These are phyloP conservation scores for Hirsutella thompsonii DNA, from an alignment of 2,329 filamentous ascomycete species.

Conservation along the genomic window DNA sequence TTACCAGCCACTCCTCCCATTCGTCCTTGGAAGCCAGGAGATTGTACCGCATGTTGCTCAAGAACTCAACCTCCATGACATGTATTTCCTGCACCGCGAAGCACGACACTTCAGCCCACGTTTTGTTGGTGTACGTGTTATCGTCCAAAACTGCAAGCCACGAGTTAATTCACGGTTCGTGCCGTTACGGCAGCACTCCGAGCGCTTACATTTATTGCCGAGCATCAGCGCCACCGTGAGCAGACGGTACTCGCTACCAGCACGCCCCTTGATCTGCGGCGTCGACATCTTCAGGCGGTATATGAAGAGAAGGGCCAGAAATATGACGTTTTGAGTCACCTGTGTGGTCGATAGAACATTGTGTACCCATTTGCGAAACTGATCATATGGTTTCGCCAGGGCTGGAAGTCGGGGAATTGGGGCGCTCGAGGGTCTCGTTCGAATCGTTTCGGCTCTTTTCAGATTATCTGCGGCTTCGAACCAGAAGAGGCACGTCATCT, in stretches of 20 bases:
- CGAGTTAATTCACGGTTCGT: slow-evolving; percentile 9
- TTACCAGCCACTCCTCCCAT: slow-evolving; percentile 79
- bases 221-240: slow-evolving; percentile 94
- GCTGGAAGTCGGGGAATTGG: slow-evolving; percentile 43
- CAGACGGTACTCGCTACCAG: slow-evolving; percentile 84
- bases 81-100: slow-evolving; percentile 93
- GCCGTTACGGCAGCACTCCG: no score
- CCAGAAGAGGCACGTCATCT: slow-evolving; percentile 97
- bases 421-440: slow-evolving; percentile 23
- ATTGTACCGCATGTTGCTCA: slow-evolving; percentile 96
- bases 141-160: slow-evolving; percentile 65
- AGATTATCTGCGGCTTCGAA: slow-evolving; percentile 81
- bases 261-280: slow-evolving; percentile 76
- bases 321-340: slow-evolving; percentile 88
- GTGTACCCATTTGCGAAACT: slow-evolving; percentile 89
- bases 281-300: slow-evolving; percentile 88
- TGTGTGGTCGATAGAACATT: slow-evolving; percentile 87
- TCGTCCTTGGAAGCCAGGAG: slow-evolving; percentile 74
- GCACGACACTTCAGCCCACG: slow-evolving; percentile 94
- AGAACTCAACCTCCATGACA: slow-evolving; percentile 98
- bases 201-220: slow-evolving; percentile 76
- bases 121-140: slow-evolving; percentile 99
- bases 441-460: slow-evolving; percentile 55
- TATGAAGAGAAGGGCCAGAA: slow-evolving; percentile 83
- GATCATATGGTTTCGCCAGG: slow-evolving; percentile 63